phyloP scores from a whole-genome alignment of 805 yeast species.

The Metschnikowia hibisci region DNA sequence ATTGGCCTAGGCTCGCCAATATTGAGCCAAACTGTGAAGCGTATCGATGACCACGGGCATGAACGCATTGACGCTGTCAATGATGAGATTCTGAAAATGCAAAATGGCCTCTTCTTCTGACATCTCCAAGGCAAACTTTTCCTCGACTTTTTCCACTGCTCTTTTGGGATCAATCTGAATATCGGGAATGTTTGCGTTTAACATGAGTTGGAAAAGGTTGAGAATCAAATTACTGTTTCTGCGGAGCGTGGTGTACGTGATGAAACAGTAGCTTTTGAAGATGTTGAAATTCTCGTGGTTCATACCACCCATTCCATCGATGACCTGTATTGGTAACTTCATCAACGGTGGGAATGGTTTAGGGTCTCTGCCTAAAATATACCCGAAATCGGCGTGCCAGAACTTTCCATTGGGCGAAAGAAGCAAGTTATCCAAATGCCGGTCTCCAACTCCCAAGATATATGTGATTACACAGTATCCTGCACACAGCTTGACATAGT shows the following conservation, averaged over 20 bases:
- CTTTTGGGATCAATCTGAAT: conserved; percentile 78
- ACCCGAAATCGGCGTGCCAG: conserved; percentile 98
- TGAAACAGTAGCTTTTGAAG: conserved; percentile 90
- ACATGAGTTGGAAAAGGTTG: conserved; percentile 89
- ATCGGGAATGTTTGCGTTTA: conserved; percentile 89
- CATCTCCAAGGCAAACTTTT: conserved; percentile 89
- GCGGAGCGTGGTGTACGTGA: conserved; percentile 85
- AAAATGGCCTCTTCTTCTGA: conserved; percentile 93
- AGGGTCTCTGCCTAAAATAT: conserved; percentile 94
- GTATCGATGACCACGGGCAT: conserved; percentile 94
- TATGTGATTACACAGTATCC: conserved; percentile 97
- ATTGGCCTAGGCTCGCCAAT: conserved; percentile 75
- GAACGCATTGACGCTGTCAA: conserved; percentile 90
- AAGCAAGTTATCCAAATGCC: conserved; percentile 88
- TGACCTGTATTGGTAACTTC: conserved; percentile 94
- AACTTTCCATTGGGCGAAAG: conserved; percentile 78
- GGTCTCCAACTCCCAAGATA: conserved; percentile 91
- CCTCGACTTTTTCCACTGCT: conserved; percentile 87
- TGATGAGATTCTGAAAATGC: conserved; percentile 90
- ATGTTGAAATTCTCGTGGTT: conserved; percentile 78
- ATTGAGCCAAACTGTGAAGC: conserved; percentile 92
- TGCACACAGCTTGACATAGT: conserved; percentile 90
- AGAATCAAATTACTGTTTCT: conserved; percentile 86
- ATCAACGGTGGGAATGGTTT: conserved; percentile 98
- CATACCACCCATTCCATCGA: conserved; percentile 97